A percentile compares a stretch with the other conserved stretches of the same genome.
These are phyloP conservation scores for Eurotiales sp. DNA, from an alignment of 2,329 filamentous ascomycete genomes.

Conservation along the genomic window DNA sequence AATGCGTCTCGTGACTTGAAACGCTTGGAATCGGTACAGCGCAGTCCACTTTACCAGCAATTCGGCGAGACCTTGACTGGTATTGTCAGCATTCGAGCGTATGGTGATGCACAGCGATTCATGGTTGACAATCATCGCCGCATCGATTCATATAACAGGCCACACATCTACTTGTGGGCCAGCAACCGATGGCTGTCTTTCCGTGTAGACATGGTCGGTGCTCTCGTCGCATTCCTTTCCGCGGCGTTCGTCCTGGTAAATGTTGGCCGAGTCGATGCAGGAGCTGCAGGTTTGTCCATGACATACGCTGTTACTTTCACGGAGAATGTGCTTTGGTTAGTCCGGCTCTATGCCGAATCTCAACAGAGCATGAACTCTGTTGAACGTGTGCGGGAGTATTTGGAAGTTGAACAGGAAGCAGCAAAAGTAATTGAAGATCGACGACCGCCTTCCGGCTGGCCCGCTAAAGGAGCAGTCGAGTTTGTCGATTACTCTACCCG, in stretches of 20 bases:
- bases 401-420: slow-evolving; percentile 94
- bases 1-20: slow-evolving; percentile 93
- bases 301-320: slow-evolving; percentile 97
- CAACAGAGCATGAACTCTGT: slow-evolving; percentile 99
- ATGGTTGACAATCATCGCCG: slow-evolving; percentile 83
- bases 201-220: slow-evolving; percentile 84
- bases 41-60: slow-evolving; percentile 94
- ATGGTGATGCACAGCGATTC: slow-evolving; percentile 89
- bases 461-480: slow-evolving; percentile 76
- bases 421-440: slow-evolving; percentile 71
- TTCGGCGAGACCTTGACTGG: slow-evolving; percentile 94
- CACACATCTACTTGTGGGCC: slow-evolving; percentile 95
- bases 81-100: slow-evolving; percentile 94
- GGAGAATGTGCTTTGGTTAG: slow-evolving; percentile 94
- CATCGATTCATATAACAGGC: slow-evolving; percentile 86
- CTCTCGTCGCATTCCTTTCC: slow-evolving; percentile 88
- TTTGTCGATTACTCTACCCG: slow-evolving; percentile 87
- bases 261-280: slow-evolving; percentile 78
- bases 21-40: slow-evolving; percentile 86
- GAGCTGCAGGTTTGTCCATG: slow-evolving; percentile 86
- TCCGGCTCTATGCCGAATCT: slow-evolving; percentile 87
- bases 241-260: slow-evolving; percentile 86
- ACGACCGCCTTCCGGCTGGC: slow-evolving; percentile 77
- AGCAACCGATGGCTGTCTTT: slow-evolving; percentile 96
- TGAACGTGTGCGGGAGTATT: slow-evolving; percentile 94